Evolutionary conservation across 169 alveolate genomes (phyloP), one percentile per base, ranked within the genome.

Genomic region (Besnoitia besnoiti): DNA sequence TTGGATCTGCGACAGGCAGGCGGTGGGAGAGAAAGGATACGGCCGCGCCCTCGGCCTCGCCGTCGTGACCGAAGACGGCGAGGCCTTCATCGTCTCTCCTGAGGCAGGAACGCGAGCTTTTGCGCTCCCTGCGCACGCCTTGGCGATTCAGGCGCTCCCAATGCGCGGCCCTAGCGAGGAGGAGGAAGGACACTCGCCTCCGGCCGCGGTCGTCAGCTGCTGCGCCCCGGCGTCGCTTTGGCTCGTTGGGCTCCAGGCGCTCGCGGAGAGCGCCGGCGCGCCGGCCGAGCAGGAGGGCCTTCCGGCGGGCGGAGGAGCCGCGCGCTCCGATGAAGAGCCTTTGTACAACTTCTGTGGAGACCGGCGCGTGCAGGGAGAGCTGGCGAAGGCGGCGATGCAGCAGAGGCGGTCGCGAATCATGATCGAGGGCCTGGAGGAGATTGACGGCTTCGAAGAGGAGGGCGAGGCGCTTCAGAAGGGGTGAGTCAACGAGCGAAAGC

Each of bases 221-320:
- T 73, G 82, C 21, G 47, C 39, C 24, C 82, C 82, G 19, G 82
- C 82, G 47, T 73, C 82, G 27, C 82, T 73, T 37, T 73, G 82
- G 82, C 47, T 73, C 12, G 82, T 73, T 37, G 39, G 47, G 44
- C 46, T 37, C 39, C 39, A n/a, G 21, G 82, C 24, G 39, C n/a
- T 73, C 14, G 39, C 39, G 21, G 82, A 30, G n/a, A 42, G 82
- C 39, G n/a, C 27, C 47, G 82, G 79, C 33, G 79, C 3, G 46
- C 47, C 14, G 16, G 46, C 24, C 12, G 47, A 73, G 24, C 30
- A 10, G 82, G n/a, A 14, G n/a, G 14, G 14, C 67, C 24, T 51
- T 51, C 67, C 14, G 67, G 67, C 14, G 24, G 67, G 67, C 14
- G 24, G 24, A 24, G n/a, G n/a, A 16, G 24, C 67, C 14, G 67